Evolutionary conservation across 1,284 basidiomycete genomes (phyloP).

Genomic region (Microbotryum intermedium): DNA sequence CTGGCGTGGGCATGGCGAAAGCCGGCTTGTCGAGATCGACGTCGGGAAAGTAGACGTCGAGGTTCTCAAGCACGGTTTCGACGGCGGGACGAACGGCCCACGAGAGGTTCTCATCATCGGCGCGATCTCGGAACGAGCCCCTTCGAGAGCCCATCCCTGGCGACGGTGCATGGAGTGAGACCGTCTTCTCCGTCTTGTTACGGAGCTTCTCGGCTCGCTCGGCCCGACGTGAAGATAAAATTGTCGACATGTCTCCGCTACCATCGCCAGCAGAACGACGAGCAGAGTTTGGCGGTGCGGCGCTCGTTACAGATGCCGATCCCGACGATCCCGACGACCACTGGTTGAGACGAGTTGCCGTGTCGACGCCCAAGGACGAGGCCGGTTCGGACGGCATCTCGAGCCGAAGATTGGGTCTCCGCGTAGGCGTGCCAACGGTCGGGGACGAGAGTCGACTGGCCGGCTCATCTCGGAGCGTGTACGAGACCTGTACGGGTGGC

Average conservation of each 20-base stretch:
- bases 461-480: neutral
- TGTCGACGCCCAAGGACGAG: neutral
- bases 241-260: neutral
- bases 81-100: conserved; percentile 71
- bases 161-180: neutral
- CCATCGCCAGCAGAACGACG: neutral
- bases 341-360: neutral
- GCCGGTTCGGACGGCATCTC: conserved; percentile 8
- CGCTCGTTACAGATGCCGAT: too few relatives aligned
- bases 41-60: conserved; percentile 92
- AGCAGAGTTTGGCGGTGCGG: neutral
- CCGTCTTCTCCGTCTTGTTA: conserved; percentile 1
- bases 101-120: conserved; percentile 29
- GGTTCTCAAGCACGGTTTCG: conserved; percentile 85
- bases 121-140: conserved; percentile 25
- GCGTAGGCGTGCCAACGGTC: too few relatives aligned
- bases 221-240: neutral
- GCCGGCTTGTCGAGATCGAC: conserved; percentile 95
- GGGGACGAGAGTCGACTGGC: too few relatives aligned
- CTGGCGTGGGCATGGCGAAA: conserved; percentile 63
- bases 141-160: conserved; percentile 10
- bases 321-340: too few relatives aligned
- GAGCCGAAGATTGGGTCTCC: conserved; percentile 16
- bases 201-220: neutral
- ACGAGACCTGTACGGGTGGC: neutral